Evolutionary conservation across 2,329 filamentous ascomycete species (phyloP), one percentile per base, ranked within the genome.

Genomic region (Pyrenophora graminea): DNA sequence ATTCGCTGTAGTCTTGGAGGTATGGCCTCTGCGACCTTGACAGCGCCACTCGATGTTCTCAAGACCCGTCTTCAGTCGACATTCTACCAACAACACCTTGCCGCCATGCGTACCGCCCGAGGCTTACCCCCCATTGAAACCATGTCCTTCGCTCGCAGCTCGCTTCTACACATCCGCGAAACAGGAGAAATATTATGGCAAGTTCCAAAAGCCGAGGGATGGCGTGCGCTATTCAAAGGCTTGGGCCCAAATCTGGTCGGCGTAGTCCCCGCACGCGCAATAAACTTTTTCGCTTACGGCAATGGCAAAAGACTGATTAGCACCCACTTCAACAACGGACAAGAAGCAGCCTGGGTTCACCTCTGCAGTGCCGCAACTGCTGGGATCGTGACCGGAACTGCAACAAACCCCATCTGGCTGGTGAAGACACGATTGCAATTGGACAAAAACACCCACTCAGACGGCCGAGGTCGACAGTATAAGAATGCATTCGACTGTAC

Each of bases 371-470:
- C 89, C 4, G 85, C 89, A 1, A 80, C 82, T 13, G 91, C 92
- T 1, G 92, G 92, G 2, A 83, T 97, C 37, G 86, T 87, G 6
- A 97, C 93, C 0, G 90, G 90, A 39, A 97, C 93, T 1, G 90
- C 88, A 18, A 97, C 92, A 32, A 97, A 97, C 74, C 92, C 92
- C 1, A 96, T 97, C 67, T 97, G 92, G 92, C 83, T 97, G 57
- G 85, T 97, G 69, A 97, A 97, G 81, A 97, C 92, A 34, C 82
- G 92, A 27, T 73, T 97, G 63, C 92, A 97, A 76, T 83, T 97
- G 30, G 92, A 97, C 77, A 95, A 92, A 78, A 90, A 89, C 68
- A 83, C 85, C 45, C 88, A 87, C 13, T 82, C 84, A 62, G 76
- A 77, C 54, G 74, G 71, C 34, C 77, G 82, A 56, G 78, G 81